Conservation (phyloP, 208 protist species). For the Leishmania amazonensis region DNA sequence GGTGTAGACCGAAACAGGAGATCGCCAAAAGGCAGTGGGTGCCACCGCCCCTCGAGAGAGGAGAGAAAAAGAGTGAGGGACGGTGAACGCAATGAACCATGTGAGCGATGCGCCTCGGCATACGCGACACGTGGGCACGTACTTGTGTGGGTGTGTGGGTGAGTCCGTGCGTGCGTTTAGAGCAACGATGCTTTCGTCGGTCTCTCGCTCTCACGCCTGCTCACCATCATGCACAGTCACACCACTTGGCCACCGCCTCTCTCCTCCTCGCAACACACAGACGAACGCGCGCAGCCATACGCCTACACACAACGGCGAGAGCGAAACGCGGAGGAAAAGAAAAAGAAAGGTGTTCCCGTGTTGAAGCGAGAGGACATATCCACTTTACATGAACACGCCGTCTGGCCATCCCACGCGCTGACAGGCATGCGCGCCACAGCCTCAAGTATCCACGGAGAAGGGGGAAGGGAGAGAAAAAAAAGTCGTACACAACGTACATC, state of each 20-base stretch:
- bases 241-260: background rate
- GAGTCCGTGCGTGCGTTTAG: background rate
- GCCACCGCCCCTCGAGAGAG: background rate
- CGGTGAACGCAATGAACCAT: background rate
- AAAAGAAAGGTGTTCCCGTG: background rate
- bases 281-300: background rate
- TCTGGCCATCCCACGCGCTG: background rate
- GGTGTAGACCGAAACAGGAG: background rate
- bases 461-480: background rate
- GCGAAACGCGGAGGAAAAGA: background rate
- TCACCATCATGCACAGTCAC: background rate
- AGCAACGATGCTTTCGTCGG: background rate
- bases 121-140: background rate
- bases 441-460: background rate
- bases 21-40: background rate
- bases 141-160: background rate
- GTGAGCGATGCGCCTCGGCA: background rate
- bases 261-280: background rate
- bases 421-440: background rate
- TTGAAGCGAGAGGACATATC: background rate
- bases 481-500: no score
- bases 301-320: background rate
- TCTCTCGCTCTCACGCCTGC: slow-evolving; percentile 2
- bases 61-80: background rate
- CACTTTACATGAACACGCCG: slow-evolving; percentile 1